phyloP scores from a whole-genome alignment of 2,329 filamentous ascomycete genomes.

The Clarireedia homoeocarpa region DNA sequence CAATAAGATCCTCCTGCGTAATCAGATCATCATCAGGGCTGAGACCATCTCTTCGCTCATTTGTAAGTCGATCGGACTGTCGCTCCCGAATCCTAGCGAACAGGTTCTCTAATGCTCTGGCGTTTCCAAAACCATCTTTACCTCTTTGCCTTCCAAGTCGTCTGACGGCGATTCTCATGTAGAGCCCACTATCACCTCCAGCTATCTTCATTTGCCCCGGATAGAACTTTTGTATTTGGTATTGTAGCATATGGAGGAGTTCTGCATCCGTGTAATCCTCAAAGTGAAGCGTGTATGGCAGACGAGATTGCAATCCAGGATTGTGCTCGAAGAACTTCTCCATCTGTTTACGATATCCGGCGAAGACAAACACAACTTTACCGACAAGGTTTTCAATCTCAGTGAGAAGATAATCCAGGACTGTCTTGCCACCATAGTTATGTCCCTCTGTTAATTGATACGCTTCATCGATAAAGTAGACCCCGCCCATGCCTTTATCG shows the following conservation, averaged over 20 bases:
- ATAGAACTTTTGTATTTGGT: conserved; percentile 48
- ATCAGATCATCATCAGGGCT: conserved; percentile 50
- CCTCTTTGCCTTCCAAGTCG: conserved; percentile 56
- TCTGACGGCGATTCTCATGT: conserved; percentile 52
- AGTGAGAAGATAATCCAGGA: conserved; percentile 63
- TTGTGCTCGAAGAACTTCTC: conserved; percentile 71
- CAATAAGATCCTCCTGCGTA: conserved; percentile 62
- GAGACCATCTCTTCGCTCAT: conserved; percentile 34
- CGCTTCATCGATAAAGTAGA: conserved; percentile 71
- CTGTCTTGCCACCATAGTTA: conserved; percentile 47
- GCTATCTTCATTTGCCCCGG: conserved; percentile 49
- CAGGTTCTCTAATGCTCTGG: conserved; percentile 57
- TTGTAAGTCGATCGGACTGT: conserved; percentile 48
- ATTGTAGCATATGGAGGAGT: conserved; percentile 51
- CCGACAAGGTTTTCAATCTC: conserved; percentile 66
- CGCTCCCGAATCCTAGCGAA: conserved; percentile 46
- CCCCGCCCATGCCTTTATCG: conserved; percentile 57
- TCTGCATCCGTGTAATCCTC: conserved; percentile 61
- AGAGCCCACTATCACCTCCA: conserved; percentile 50
- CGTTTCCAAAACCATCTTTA: conserved; percentile 64
- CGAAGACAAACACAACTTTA: conserved; percentile 63
- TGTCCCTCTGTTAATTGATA: conserved; percentile 61
- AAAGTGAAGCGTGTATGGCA: conserved; percentile 59
- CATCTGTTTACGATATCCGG: conserved; percentile 69
- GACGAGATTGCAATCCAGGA: conserved; percentile 59